Evolutionary conservation across 352 stramenopile species (phyloP), one percentile per base, ranked within the genome.

Genomic region (Aphanomyces cochlioides): DNA sequence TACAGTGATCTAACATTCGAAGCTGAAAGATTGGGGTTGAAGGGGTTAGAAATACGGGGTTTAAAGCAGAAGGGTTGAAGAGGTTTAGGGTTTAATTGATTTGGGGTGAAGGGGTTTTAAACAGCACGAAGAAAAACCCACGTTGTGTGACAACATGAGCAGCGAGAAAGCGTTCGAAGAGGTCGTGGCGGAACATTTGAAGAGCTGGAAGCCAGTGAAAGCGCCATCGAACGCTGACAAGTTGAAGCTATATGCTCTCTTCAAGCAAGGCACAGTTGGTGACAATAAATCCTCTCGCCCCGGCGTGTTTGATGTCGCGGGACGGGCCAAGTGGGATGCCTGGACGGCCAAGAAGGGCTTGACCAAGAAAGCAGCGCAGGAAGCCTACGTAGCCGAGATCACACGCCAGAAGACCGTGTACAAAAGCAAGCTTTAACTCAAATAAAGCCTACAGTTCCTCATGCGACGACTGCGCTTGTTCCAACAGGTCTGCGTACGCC

Each of bases 311-410:
- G 86, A 96, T 75, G 64, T 96, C 39, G 90, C 78, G 56, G 85
- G 80, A 73, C 93, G 93, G 76, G 87, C 87, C 75, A 96, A 96
- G 84, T 96, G 89, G 89, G 81, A 88, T 60, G 89, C 89, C 53
- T 96, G 89, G 89, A 83, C 77, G 28, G 80, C 86, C 7, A 90
- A 91, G 77, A 95, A 96, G 79, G 88, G 82, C 36, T 17, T 90
- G 72, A 91, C 85, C 67, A 78, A 83, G 66, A 83, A 95, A 67
- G 85, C 93, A 60, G 89, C 89, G 73, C 95, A 91, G 85, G 77
- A 88, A 72, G 84, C 83, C 75, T 96, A 96, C 85, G 92, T 96
- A 61, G 76, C 82, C 40, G 83, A 93, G 73, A 81, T 95, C 75
- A 79, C 88, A 73, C 90, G 88, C 72, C 85, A 87, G 75, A 89